Base-by-base conservation (phyloP, 164 flowering plant species). In the Malania oleifera region DNA sequence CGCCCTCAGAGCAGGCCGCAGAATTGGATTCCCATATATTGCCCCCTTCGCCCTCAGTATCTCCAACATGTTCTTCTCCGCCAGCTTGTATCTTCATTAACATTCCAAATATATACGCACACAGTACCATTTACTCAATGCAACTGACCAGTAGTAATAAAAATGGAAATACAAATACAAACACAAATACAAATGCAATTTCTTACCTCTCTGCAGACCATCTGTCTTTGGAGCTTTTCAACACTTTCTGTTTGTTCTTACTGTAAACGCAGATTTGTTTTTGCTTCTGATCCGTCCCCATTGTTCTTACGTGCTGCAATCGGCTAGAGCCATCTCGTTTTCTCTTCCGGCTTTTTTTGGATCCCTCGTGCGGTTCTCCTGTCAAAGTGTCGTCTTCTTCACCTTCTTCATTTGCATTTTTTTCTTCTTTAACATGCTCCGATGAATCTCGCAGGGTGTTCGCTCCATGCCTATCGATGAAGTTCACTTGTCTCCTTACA, bases 181-280 rank as follows among this genome's bases (percentile, higher is more conserved):
- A 11, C 11, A 11, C 7, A 2, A 23, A 26, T 20, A 28, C 7
- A 7, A 7, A 45, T 12, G 12, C 9, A 7, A 0, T 41, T 35
- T 0, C 23, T 60, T 37, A 91, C 98, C 99, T 87, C 59, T 84
- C 87, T 19, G 65, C 61, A 29, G 99, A 83, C 99, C 99, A 90
- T 56, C 97, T 72, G 19, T 76, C 80, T 23, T 74, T 79, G 6
- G 78, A 63, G 31, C 60, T 64, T 56, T 73, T 80, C 23, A 50
- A 40, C 18, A 50, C 64, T 41, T 64, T 71, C 24, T 55, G 58
- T 25, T 56, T 62, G 28, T 38, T 24, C 22, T 2, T 28, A 18
- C 19, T 38, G 56, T 35, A 41, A 40, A 41, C 62, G 15, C 29
- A 39, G 18, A 29, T 51, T 28, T 35, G 51, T 35, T 48, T 68